Base-by-base conservation (phyloP, 1,139 yeast species). In the Taphrina populina region DNA sequence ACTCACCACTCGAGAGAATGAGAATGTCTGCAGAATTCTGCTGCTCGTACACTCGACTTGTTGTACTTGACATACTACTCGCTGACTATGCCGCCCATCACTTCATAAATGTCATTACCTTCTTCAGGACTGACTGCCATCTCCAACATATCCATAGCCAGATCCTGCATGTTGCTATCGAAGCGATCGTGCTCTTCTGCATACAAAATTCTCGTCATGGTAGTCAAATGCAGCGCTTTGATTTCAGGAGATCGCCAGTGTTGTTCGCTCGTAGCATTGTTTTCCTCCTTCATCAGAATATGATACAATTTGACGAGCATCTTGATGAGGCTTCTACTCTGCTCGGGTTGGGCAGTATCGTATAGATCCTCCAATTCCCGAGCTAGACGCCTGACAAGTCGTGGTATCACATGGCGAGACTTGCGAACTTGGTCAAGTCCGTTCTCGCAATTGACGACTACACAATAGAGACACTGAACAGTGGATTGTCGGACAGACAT, bases 81-180 rank as follows among this genome's bases (percentile, higher is more conserved):
- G 23, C 15, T 37, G 29, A 29, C 19, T 8, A 37, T 43, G 26
- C 37, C 45, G 11, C 47, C 47, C 47, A 43, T 43, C 21, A 43
- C 36, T 32, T 43, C 59, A 35, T 44, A 56, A 11, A 57, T 53
- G 15, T 44, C 54, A 40, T 57, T 54, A n/a, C 59, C 59, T 32
- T 57, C 59, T 24, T 57, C 59, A n/a, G 58, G 53, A 37, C 59
- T 56, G 33, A 57, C 53, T 15, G 53, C 39, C 37, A 52, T 26
- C 44, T 57, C 59, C 44, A 57, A 35, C 45, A 57, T 29, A n/a
- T 57, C 59, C 46, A 49, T 51, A 13, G 59, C 59, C 43, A 57
- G 32, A 36, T 57, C 54, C 34, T 39, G 34, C 45, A 36, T 49
- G 17, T 13, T 40, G n/a, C 27, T 13, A 17, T 41, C 43, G 13